Evolutionary conservation across 1,284 basidiomycete species (phyloP).

Genomic region (Ganoderma multipileum): DNA sequence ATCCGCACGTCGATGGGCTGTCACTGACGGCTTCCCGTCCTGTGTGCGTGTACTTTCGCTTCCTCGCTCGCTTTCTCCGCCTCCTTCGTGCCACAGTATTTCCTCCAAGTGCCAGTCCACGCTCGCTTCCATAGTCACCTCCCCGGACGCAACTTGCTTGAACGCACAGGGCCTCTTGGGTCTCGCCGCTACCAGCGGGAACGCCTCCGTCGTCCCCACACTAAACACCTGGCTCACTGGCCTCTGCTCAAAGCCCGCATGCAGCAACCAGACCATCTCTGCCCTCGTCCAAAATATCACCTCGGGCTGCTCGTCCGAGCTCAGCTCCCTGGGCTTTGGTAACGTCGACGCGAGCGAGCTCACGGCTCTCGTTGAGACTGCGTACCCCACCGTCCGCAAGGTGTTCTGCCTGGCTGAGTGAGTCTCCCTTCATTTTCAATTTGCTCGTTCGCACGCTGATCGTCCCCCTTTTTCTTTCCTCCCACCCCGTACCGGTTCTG

Average conservation of each 20-base stretch:
- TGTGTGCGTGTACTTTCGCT: neutral
- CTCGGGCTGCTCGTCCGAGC: constrained; percentile 57
- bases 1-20: constrained; percentile 3
- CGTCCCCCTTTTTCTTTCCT: neutral
- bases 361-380: constrained; percentile 47
- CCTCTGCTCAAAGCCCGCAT: constrained; percentile 60
- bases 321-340: constrained; percentile 45
- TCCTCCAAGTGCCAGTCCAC: constrained; percentile 47
- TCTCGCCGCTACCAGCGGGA: constrained; percentile 44
- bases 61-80: constrained; percentile 2
- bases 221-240: constrained; percentile 65
- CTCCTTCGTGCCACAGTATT: constrained; percentile 35
- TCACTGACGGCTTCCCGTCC: constrained; percentile 4
- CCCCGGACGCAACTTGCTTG: constrained; percentile 59
- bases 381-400: constrained; percentile 59
- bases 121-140: constrained; percentile 47
- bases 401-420: constrained; percentile 64
- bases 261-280: constrained; percentile 61
- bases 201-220: constrained; percentile 53
- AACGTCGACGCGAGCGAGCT: constrained; percentile 37
- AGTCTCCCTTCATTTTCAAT: constrained; percentile 35
- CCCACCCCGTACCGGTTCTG: neutral
- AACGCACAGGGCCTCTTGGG: constrained; percentile 54
- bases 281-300: constrained; percentile 55
- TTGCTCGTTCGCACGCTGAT: constrained; percentile 1